phyloP scores from a whole-genome alignment of 768 basidiomycete genomes.

The Lactarius quietus region DNA sequence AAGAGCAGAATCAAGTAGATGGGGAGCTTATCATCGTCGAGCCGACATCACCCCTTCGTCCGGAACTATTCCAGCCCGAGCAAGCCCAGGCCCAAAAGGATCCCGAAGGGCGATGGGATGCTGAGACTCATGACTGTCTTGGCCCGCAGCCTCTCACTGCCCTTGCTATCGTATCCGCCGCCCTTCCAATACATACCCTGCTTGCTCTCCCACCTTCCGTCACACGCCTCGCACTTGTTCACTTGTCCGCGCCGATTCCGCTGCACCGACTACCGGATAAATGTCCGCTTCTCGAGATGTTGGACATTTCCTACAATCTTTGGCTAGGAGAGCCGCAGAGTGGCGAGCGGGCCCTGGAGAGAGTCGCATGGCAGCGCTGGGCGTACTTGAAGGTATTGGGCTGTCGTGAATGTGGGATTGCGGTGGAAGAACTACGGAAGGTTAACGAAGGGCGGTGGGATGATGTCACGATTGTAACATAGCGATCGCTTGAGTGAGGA shows the following conservation, averaged over 20 bases:
- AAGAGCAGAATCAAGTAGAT: conserved; percentile 47
- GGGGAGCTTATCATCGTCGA: conserved; percentile 67
- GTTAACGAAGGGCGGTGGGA: conserved; percentile 65
- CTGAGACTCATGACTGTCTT: conserved; percentile 6
- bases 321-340: conserved; percentile 40
- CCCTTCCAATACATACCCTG: conserved; percentile 43
- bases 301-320: conserved; percentile 67
- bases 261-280: conserved; percentile 54
- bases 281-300: conserved; percentile 57
- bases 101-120: conserved; percentile 19
- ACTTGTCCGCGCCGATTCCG: conserved; percentile 45
- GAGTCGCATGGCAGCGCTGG: conserved; percentile 59
- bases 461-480: conserved; percentile 51
- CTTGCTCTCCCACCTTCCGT: conserved; percentile 60
- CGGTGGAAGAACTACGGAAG: conserved; percentile 39
- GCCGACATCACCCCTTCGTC: conserved; percentile 43
- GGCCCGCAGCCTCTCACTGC: conserved; percentile 2
- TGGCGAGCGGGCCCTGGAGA: conserved; percentile 40
- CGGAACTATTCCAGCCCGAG: conserved; percentile 39
- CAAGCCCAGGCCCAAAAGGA: background rate
- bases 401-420: conserved; percentile 49
- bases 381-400: conserved; percentile 51
- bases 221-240: conserved; percentile 57
- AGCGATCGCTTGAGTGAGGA: conserved; percentile 9
- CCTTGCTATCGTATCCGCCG: conserved; percentile 49